These are phyloP conservation scores for Salicornia ramosissima DNA, from an alignment of 148 eudicot genomes.

Conservation along the genomic window DNA sequence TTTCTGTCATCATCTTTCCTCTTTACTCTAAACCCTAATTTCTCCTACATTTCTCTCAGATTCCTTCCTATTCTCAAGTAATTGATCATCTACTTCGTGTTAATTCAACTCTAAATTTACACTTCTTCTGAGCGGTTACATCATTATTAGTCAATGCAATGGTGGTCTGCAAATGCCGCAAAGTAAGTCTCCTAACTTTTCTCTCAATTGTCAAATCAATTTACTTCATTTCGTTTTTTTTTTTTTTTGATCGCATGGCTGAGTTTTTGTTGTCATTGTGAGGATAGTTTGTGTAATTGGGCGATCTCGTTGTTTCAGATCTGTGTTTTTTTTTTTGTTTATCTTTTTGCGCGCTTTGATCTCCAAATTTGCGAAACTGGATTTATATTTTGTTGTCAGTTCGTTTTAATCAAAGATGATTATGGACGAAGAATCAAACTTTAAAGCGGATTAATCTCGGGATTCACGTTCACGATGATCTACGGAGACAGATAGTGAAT, in stretches of 20 bases:
- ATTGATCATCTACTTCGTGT: slow-evolving; percentile 17
- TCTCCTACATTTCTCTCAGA: slow-evolving; percentile 18
- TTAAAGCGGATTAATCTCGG: neutral
- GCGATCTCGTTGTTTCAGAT: slow-evolving; percentile 24
- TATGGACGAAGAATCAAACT: neutral
- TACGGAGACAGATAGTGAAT: too few species aligned
- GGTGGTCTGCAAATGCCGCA: slow-evolving; percentile 99
- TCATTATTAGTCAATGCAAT: slow-evolving; percentile 39
- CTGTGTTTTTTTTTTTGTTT: slow-evolving; percentile 14
- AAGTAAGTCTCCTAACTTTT: slow-evolving; percentile 36
- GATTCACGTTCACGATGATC: too few species aligned
- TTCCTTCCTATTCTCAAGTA: neutral
- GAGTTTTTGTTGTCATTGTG: neutral
- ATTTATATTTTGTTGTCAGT: too few species aligned
- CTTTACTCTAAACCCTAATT: slow-evolving; percentile 29
- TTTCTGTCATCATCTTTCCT: neutral
- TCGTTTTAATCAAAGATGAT: too few species aligned
- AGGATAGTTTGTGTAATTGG: neutral
- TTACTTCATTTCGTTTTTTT: neutral
- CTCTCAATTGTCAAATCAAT: neutral
- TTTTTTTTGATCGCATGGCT: slow-evolving; percentile 4
- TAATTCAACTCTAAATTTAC: slow-evolving; percentile 16
- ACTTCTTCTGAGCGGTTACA: slow-evolving; percentile 8
- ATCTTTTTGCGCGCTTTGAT: too few species aligned
- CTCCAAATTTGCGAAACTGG: too few species aligned